Evolutionary conservation across 148 eudicot genomes (phyloP).

Genomic region (Rhododendron simsii): DNA sequence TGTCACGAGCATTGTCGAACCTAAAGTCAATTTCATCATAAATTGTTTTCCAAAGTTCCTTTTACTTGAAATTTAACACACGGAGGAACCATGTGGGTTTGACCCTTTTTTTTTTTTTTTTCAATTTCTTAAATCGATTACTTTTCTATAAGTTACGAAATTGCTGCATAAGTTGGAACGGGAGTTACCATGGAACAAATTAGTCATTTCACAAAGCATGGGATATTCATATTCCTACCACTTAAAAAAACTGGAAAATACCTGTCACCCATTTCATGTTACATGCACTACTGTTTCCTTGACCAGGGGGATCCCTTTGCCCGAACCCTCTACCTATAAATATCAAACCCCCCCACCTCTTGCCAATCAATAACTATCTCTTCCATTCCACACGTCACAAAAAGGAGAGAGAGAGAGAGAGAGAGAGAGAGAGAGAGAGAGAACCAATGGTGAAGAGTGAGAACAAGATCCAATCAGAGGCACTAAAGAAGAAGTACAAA

Average conservation of each 20-base stretch:
- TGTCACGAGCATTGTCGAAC: too few species aligned
- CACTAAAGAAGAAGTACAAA: slow-evolving; percentile 48
- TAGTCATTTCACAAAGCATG: not conserved
- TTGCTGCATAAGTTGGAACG: not conserved
- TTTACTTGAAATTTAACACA: not conserved
- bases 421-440: too few species aligned
- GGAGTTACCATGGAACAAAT: not conserved
- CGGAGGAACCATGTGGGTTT: not conserved
- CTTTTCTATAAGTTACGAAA: not conserved
- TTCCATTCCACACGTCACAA: not conserved
- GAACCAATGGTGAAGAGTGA: slow-evolving; percentile 55
- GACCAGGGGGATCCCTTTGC: slow-evolving; percentile 8
- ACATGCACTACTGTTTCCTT: slow-evolving; percentile 10
- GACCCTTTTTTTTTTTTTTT: too few species aligned
- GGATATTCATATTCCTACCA: not conserved
- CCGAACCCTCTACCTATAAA: slow-evolving; percentile 13
- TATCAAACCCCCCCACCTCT: slow-evolving; percentile 2
- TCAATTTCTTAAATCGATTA: too few species aligned
- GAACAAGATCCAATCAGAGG: slow-evolving; percentile 30
- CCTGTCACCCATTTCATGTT: slow-evolving; percentile 27
- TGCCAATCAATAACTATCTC: slow-evolving; percentile 1
- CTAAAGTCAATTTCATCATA: too few species aligned
- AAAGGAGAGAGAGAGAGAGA: not conserved
- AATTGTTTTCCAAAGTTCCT: too few species aligned
- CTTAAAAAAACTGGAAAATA: slow-evolving; percentile 18